Evolutionary conservation across 139 green algal species (phyloP), one percentile per base, ranked within the genome.

Genomic region (Chlamydomonas sphaeroides): DNA sequence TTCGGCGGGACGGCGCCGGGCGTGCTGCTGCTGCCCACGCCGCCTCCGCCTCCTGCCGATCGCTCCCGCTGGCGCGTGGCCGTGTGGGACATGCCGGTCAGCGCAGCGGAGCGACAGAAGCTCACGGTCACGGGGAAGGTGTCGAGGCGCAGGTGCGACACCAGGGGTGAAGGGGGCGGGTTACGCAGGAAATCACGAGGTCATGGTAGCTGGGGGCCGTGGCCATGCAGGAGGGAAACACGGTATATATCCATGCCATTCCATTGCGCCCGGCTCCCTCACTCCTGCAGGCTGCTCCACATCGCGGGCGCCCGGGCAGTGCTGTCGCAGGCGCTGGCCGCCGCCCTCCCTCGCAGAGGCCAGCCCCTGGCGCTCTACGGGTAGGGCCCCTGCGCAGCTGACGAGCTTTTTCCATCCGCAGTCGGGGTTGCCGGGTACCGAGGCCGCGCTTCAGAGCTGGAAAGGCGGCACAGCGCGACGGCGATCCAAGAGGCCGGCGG

Each of bases 71-170:
- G 57, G 38, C 33, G 5, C 2, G 53, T 92, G 1, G 41, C 42
- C 17, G 84, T 93, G 17, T 87, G 88, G 71, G 91, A 94, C 65
- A 91, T 93, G 85, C 90, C 91, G 0, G 75, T 89, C 15, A 85
- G 90, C 66, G 30, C 30, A 0, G 30, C 67, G 4, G 38, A 84
- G 56, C 30, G 33, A 0, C 71, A 77, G 78, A 72, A 51, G 51
- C 56, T 10, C 0, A 85, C 69, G 32, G n/a, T 26, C n/a, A 32
- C n/a, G 3, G 59, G 79, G 20, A 32, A 73, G 30, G 61, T 62
- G 26, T 65, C 67, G 15, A 36, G 61, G 0, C 59, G 74, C 18
- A 70, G 74, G 74, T 80, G 56, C 1, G 73, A 20, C 14, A 6
- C 14, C 65, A 1, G 4, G 63, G 32, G 33, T 32, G 63, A 18